Evolutionary conservation across 2,329 filamentous ascomycete species (phyloP).

Genomic region (Raffaelea deltoideospora): DNA sequence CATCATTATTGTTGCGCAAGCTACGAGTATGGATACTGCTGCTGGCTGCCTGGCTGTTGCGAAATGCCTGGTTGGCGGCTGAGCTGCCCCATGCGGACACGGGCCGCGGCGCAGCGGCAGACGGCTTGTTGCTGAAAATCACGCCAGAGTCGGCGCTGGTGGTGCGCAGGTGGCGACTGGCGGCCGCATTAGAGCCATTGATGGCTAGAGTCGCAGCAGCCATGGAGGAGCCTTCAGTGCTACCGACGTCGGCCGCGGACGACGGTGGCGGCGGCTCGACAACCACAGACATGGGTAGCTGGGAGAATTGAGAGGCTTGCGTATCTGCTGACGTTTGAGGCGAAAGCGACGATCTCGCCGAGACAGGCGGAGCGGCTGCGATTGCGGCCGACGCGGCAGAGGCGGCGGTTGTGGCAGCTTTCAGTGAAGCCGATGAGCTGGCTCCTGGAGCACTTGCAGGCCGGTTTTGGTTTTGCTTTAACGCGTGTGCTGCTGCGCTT

Average conservation of each 20-base stretch:
- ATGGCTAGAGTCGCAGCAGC: slow-evolving; percentile 51
- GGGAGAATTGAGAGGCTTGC: not conserved
- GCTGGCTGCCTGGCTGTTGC: slow-evolving; percentile 12
- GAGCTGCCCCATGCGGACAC: slow-evolving; percentile 54
- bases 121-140: no score
- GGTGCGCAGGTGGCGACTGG: slow-evolving; percentile 24
- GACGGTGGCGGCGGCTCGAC: not conserved
- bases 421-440: slow-evolving; percentile 6
- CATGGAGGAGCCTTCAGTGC: slow-evolving; percentile 48
- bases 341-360: not conserved
- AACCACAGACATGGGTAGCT: not conserved
- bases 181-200: slow-evolving; percentile 8
- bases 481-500: no score
- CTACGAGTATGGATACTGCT: slow-evolving; percentile 13
- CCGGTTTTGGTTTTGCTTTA: not conserved
- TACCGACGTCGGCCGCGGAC: slow-evolving; percentile 17
- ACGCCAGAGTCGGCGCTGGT: slow-evolving; percentile 16
- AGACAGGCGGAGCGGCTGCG: not conserved
- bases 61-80: slow-evolving; percentile 43
- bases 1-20: no score
- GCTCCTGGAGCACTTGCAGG: no score
- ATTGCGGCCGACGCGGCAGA: slow-evolving; percentile 1
- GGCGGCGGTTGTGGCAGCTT: slow-evolving; percentile 7
- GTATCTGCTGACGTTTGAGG: not conserved
- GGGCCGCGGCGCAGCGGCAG: no score